Evolutionary conservation across 495 filamentous ascomycete genomes (phyloP), one percentile per base, ranked within the genome.

Genomic region (Cryomyces antarcticus): DNA sequence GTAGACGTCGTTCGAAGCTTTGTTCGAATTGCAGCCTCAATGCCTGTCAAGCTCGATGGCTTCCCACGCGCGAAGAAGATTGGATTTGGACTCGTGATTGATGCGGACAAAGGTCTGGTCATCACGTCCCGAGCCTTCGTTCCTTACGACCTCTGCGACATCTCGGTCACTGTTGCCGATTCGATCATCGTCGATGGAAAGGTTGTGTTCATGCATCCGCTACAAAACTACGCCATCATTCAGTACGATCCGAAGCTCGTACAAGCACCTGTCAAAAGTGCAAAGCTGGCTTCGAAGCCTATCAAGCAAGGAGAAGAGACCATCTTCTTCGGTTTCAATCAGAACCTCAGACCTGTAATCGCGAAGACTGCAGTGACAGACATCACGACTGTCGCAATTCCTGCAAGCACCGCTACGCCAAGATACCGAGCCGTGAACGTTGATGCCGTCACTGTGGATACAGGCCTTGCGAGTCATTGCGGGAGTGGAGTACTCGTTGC

Each of bases 401-500:
- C 89, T 0, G 85, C 89, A 5, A 93, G 92, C 52, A 76, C 80
- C 3, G 72, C 80, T 7, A 84, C 89, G 6, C 89, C 89, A n/a
- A 68, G 89, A 41, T 97, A 96, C 52, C 72, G 89, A 9, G 92
- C 89, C 28, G 86, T 94, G 55, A 96, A 99, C 51, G 70, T 99
- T 17, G 92, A 99, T 52, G 92, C 92, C 35, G 86, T 99, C 55
- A 96, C 92, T 0, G 86, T 99, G 28, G 89, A 99, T 57, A 94
- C 89, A 0, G 80, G 72, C 45, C 72, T 96, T 4, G 85, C 82
- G 49, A 72, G 77, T 3, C 87, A 94, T 56, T 96, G 92, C 52
- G 85, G 86, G n/a, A 92, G 81, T 45, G 92, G 89, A 52, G 89
- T 96, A 0, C 69, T 99, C 37, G 73, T 94, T 17, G 72, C 80